Percentiles rank a stretch among this genome's conserved stretches.
These are phyloP conservation scores for Leccinum broughii DNA, from an alignment of 768 basidiomycete genomes.

Conservation along the genomic window DNA sequence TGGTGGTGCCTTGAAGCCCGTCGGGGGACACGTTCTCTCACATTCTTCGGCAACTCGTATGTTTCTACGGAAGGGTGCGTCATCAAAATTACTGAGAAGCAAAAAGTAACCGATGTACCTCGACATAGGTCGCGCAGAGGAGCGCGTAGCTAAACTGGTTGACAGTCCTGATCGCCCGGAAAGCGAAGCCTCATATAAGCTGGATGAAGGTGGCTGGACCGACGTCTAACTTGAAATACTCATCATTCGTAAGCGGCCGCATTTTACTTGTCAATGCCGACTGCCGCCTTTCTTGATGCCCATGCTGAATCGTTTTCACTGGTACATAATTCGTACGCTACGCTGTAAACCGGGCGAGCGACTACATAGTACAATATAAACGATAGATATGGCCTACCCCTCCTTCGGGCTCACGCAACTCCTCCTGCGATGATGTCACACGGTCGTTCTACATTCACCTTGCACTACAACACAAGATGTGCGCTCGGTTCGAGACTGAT, in stretches of 20 bases:
- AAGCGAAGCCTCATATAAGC: slow-evolving; percentile 88
- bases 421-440: too few relatives aligned
- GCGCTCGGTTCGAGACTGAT: too few relatives aligned
- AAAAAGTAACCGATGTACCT: neutral
- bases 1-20: slow-evolving; percentile 88
- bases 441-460: too few relatives aligned
- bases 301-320: neutral
- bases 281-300: neutral
- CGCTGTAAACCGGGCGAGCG: neutral
- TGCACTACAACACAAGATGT: too few relatives aligned
- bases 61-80: slow-evolving; percentile 81
- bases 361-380: neutral
- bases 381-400: too few relatives aligned
- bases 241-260: neutral
- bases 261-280: neutral
- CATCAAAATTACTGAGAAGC: neutral
- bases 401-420: too few relatives aligned
- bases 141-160: slow-evolving; percentile 87
- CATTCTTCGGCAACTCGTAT: slow-evolving; percentile 86
- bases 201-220: slow-evolving; percentile 89
- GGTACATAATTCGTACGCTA: neutral
- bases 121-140: slow-evolving; percentile 75
- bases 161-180: slow-evolving; percentile 89
- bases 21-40: slow-evolving; percentile 86
- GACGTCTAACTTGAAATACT: slow-evolving; percentile 55